These are phyloP conservation scores for Phytophthora vignae DNA, from an alignment of 352 stramenopile genomes.

Conservation along the genomic window DNA sequence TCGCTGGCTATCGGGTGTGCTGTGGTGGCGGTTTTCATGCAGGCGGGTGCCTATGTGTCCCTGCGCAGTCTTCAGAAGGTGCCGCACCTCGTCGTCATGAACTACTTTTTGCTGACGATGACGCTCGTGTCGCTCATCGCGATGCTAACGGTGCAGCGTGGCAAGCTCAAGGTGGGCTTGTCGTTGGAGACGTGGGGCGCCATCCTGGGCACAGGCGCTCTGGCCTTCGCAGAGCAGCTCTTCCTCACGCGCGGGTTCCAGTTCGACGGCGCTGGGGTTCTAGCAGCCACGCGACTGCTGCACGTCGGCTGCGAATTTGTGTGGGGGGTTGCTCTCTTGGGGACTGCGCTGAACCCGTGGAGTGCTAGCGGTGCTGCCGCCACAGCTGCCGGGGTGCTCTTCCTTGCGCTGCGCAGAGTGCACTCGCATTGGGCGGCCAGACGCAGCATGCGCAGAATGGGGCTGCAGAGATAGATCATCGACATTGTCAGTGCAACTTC, in stretches of 20 bases:
- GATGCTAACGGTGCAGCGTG: constrained; percentile 39
- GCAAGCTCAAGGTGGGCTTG: constrained; percentile 35
- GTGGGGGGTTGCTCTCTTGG: constrained; percentile 54
- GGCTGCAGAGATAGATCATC: background rate
- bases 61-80: constrained; percentile 57
- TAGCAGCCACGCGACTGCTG: constrained; percentile 58
- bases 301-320: constrained; percentile 65
- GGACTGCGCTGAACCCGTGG: constrained; percentile 49
- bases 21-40: constrained; percentile 37
- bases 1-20: constrained; percentile 40
- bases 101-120: constrained; percentile 61
- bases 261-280: constrained; percentile 59
- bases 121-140: constrained; percentile 49
- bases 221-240: constrained; percentile 61
- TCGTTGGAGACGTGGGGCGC: constrained; percentile 33
- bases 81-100: constrained; percentile 64
- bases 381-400: constrained; percentile 43
- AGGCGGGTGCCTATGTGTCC: constrained; percentile 52
- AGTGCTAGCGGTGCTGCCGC: constrained; percentile 48
- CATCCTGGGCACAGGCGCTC: constrained; percentile 46
- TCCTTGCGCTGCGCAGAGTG: constrained; percentile 34
- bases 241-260: constrained; percentile 73
- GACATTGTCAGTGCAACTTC: background rate
- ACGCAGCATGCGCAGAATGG: constrained; percentile 30
- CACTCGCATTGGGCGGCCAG: constrained; percentile 41